Conservation (phyloP, 106 monocot genomes). For the Dendrobium huoshanense region DNA sequence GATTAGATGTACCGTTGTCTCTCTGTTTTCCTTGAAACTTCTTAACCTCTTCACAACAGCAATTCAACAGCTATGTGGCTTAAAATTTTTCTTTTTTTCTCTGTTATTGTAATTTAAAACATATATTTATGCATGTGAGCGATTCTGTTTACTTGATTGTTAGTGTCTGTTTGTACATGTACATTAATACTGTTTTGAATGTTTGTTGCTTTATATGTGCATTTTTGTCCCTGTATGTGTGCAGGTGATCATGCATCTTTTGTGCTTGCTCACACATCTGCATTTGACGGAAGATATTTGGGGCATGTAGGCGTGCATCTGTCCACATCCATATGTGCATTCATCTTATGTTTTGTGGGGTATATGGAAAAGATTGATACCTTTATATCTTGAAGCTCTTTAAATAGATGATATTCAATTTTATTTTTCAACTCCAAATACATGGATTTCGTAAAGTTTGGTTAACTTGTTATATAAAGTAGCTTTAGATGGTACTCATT, state of each 20-base stretch:
- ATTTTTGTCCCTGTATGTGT: background rate
- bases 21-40: no score
- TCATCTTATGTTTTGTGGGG: background rate
- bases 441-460: background rate
- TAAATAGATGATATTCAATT: background rate
- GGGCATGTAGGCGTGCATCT: background rate
- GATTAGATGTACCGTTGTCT: no score
- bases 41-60: no score
- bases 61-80: no score
- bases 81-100: no score
- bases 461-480: background rate
- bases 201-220: background rate
- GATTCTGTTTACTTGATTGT: background rate
- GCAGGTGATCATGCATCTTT: background rate
- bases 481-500: background rate
- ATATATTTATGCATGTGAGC: background rate
- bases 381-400: background rate
- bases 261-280: background rate
- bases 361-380: background rate
- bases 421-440: background rate
- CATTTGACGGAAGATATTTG: background rate
- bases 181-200: background rate
- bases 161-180: background rate
- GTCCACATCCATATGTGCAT: background rate
- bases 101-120: background rate